These are phyloP conservation scores for Albatrellus ellisii DNA, from an alignment of 768 basidiomycete genomes.

Conservation along the genomic window DNA sequence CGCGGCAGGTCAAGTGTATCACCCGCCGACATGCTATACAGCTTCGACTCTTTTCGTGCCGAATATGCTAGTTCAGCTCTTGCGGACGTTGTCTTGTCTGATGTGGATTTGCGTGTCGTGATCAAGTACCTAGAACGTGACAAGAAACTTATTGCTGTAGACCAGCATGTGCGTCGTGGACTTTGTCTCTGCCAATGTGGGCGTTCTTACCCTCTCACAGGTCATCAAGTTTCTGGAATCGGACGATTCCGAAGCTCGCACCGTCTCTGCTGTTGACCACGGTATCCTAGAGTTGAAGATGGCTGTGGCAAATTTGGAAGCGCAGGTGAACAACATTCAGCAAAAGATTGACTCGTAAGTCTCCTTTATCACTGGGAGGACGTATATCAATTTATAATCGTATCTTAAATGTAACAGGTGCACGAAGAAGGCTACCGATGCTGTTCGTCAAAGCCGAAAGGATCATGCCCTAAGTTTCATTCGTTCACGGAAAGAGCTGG, in stretches of 20 bases:
- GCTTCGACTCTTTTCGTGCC: constrained; percentile 41
- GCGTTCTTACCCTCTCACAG: constrained; percentile 23
- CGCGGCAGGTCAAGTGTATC: constrained; percentile 30
- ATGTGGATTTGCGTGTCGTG: constrained; percentile 54
- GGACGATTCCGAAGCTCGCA: constrained; percentile 24
- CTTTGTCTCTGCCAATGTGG: background rate
- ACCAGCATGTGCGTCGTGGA: constrained; percentile 43
- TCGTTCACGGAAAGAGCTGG: constrained; percentile 69
- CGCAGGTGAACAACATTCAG: constrained; percentile 60
- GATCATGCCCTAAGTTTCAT: constrained; percentile 61
- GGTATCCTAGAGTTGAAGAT: constrained; percentile 73
- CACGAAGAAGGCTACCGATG: constrained; percentile 47
- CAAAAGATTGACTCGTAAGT: constrained; percentile 59
- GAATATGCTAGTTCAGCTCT: constrained; percentile 37
- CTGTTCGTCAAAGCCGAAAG: constrained; percentile 61
- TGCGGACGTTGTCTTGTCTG: constrained; percentile 34
- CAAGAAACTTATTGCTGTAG: constrained; percentile 42
- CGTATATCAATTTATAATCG: background rate
- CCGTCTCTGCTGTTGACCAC: constrained; percentile 65
- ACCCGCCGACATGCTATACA: constrained; percentile 51
- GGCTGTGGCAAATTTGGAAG: constrained; percentile 52
- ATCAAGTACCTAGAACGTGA: constrained; percentile 76
- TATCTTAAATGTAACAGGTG: constrained; percentile 30
- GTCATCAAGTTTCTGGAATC: constrained; percentile 67
- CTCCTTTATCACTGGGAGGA: background rate